Evolutionary conservation across 148 eudicot species (phyloP), one percentile per base, ranked within the genome.

Genomic region (Rhododendron kiyosumense): DNA sequence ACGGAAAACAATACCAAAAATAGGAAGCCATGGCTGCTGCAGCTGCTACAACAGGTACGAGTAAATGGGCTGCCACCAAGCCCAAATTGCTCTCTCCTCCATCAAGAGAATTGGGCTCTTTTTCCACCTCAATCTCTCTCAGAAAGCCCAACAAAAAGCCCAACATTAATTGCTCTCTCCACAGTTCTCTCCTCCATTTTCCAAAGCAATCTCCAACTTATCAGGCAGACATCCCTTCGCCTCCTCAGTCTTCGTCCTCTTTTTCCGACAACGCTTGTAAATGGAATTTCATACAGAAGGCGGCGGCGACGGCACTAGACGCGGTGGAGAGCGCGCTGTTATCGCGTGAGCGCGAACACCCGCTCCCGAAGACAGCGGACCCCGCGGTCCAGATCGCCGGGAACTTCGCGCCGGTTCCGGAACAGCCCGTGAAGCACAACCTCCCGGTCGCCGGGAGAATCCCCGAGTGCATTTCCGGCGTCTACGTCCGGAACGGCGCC

Each of bases 371-470:
- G 52, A 94, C 94, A 0, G 86, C 92, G 0, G 94, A 94, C 91
- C 96, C 93, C 0, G 5, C 59, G 0, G 92, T 94, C 12, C 96
- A 94, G 74, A 90, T 94, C 6, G 84, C 94, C 57, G 96, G 94
- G 0, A 94, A 94, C 76, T 94, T 94, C 77, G 88, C 96, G 22
- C 96, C 96, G 2, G 96, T 94, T 6, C 93, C 94, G 43, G 96
- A 94, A 28, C 91, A 88, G 0, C 87, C 90, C 4, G 92, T 89
- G 4, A 52, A 67, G 10, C 84, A 78, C 3, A 77, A 84, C 73
- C 91, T 92, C 7, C 91, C 90, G 0, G 91, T 94, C 1, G 45
- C 85, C 32, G 96, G 96, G 0, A 81, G 84, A 20, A 90, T 94
- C 26, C 96, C 96, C 20, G 90, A 86, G 0, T 87, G 88, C 67